Percentiles rank a stretch among this genome's conserved stretches.
Conservation (phyloP, 345 rosid species). For the thale cress (Arabidopsis thaliana) region DNA sequence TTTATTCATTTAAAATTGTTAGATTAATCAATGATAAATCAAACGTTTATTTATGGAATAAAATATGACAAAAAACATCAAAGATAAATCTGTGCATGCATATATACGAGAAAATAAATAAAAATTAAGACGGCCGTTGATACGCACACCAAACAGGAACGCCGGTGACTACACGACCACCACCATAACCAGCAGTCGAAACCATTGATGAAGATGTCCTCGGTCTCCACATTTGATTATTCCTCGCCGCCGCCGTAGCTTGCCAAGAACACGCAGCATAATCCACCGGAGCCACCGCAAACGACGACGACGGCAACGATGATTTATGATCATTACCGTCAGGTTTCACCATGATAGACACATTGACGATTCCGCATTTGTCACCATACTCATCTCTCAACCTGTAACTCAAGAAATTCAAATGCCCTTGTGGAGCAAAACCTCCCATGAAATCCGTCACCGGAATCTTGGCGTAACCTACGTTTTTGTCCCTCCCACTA, state of each 20-base stretch:
- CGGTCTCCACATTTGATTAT: constrained; percentile 39
- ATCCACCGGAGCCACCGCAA: constrained; percentile 2
- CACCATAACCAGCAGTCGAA: constrained; percentile 1
- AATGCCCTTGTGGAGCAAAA: constrained; percentile 52
- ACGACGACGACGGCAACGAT: constrained; percentile 3
- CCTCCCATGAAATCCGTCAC: constrained; percentile 65
- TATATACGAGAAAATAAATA: background rate
- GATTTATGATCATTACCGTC: constrained; percentile 21
- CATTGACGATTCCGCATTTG: constrained; percentile 63
- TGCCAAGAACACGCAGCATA: constrained; percentile 25
- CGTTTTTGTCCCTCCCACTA: constrained; percentile 33
- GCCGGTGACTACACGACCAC: constrained; percentile 53
- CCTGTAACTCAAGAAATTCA: constrained; percentile 76
- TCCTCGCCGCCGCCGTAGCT: constrained; percentile 22
- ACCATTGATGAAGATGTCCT: constrained; percentile 33
- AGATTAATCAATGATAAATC: background rate
- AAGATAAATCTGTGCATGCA: constrained; percentile 11
- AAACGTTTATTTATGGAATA: constrained; percentile 13
- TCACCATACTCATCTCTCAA: constrained; percentile 54
- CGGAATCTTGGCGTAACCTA: constrained; percentile 59
- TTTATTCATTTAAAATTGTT: background rate
- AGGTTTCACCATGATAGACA: constrained; percentile 60
- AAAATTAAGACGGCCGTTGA: constrained; percentile 22
- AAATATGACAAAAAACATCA: background rate
- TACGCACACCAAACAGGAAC: constrained; percentile 53